Conservation (phyloP, 805 yeast species). For the Spathaspora sp. region DNA sequence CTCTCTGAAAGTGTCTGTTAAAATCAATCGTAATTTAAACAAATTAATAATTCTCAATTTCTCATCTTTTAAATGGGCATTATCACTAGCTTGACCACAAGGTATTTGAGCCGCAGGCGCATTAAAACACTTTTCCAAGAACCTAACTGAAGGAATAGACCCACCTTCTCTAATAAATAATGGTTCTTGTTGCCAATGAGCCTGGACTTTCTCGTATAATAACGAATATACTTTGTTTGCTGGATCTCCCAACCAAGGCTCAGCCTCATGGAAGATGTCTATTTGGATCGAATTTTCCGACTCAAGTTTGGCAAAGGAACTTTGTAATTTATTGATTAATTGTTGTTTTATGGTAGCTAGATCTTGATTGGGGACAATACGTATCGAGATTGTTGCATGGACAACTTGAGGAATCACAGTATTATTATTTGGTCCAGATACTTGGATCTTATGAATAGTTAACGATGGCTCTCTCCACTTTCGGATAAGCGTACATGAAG, state of each 20-base stretch:
- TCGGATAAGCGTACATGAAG: slow-evolving; percentile 53
- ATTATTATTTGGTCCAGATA: slow-evolving; percentile 85
- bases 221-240: slow-evolving; percentile 68
- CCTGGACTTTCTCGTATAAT: slow-evolving; percentile 55
- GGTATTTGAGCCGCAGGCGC: slow-evolving; percentile 96
- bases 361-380: slow-evolving; percentile 89
- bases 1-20: slow-evolving; percentile 49
- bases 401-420: slow-evolving; percentile 88
- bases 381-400: slow-evolving; percentile 69
- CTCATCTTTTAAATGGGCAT: slow-evolving; percentile 90
- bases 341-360: slow-evolving; percentile 51
- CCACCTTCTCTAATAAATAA: slow-evolving; percentile 94
- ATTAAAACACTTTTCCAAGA: slow-evolving; percentile 71
- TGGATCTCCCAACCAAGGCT: slow-evolving; percentile 94
- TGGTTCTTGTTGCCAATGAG: slow-evolving; percentile 82
- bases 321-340: slow-evolving; percentile 44
- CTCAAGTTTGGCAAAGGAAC: slow-evolving; percentile 44
- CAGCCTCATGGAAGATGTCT: slow-evolving; percentile 76
- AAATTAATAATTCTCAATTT: slow-evolving; percentile 75
- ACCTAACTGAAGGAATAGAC: slow-evolving; percentile 86
- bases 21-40: slow-evolving; percentile 65
- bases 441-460: slow-evolving; percentile 78
- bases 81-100: slow-evolving; percentile 92
- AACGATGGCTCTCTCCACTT: slow-evolving; percentile 91
- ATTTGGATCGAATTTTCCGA: slow-evolving; percentile 63